phyloP scores from a whole-genome alignment of 495 filamentous ascomycete genomes.

The Aspergillus egyptiacus region DNA sequence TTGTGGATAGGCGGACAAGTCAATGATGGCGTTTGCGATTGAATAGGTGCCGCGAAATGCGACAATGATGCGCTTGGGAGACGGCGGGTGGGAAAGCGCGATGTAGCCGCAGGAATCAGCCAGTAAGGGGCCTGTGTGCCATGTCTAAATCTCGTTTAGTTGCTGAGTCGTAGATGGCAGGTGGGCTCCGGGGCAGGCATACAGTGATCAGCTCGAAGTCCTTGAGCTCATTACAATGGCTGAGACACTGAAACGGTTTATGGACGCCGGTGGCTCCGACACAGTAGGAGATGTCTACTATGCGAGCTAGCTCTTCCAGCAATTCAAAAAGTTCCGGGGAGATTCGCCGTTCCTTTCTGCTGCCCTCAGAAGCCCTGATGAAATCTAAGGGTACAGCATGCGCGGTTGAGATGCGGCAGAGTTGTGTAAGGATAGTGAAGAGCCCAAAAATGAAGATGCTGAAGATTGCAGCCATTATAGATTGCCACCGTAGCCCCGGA shows the following conservation, averaged over 20 bases:
- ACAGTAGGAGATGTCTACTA: conserved; percentile 95
- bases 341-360: conserved; percentile 31
- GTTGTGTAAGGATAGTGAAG: conserved; percentile 6
- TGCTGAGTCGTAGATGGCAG: neutral
- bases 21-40: conserved; percentile 79
- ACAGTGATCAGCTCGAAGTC: conserved; percentile 68
- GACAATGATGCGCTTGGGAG: conserved; percentile 63
- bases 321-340: conserved; percentile 66
- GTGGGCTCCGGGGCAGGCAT: conserved; percentile 11
- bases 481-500: neutral
- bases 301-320: conserved; percentile 75
- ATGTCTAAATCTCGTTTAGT: conserved; percentile 48
- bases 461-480: conserved; percentile 2
- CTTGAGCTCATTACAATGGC: conserved; percentile 75
- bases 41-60: conserved; percentile 95
- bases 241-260: conserved; percentile 77
- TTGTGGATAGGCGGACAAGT: conserved; percentile 82
- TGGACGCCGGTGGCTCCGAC: conserved; percentile 78
- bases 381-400: neutral
- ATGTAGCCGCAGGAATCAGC: conserved; percentile 94
- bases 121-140: conserved; percentile 82
- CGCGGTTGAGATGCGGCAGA: neutral
- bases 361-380: neutral
- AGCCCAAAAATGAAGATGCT: neutral
- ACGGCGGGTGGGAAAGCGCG: conserved; percentile 67